Evolutionary conservation across 75 land plant genomes (phyloP), one percentile per base, ranked within the genome.

Genomic region (Adiantum capillusveneris): DNA sequence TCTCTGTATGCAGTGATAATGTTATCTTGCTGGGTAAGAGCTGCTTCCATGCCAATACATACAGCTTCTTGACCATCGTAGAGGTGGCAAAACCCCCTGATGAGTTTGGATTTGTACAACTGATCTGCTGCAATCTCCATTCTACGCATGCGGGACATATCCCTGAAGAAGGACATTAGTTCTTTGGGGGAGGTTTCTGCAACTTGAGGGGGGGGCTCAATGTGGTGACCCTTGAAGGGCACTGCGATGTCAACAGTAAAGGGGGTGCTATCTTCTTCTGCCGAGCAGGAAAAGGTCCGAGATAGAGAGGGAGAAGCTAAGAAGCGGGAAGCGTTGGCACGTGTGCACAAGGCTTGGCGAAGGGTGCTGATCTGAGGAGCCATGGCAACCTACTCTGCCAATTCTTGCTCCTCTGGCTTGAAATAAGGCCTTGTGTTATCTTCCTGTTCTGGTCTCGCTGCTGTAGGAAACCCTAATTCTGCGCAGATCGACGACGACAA

Each of bases 61-160:
- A 90, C 96, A 42, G 96, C 96, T 61, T 90, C 96, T 67, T 90
- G 96, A 14, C 96, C 96, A 56, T 90, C 96, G 71, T 90, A 90
- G 56, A 90, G 81, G 37, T 90, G 96, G 61, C 96, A 90, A 63
- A 90, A 90, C 9, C 96, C 96, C 25, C 96, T 79, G 60, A 90
- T 87, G 56, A 90, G 84, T 69, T 90, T 90, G 44, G 93, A 64
- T 59, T 90, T 90, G 75, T 90, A 90, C 57, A 90, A 83, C 6
- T 85, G 81, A 39, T 90, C 96, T 31, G 96, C 82, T 31, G 96
- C 88, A 71, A 90, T 84, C 68, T 90, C 96, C 88, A 87, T 84
- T 9, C 96, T 74, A 16, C 96, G 82, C 96, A 90, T 90, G 56
- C 60, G 11, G 24, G 81, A 75, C 96, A 90, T 90, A 62, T 70